phyloP scores from a whole-genome alignment of 305 asterid species.

The Solanum aculeatissimum region DNA sequence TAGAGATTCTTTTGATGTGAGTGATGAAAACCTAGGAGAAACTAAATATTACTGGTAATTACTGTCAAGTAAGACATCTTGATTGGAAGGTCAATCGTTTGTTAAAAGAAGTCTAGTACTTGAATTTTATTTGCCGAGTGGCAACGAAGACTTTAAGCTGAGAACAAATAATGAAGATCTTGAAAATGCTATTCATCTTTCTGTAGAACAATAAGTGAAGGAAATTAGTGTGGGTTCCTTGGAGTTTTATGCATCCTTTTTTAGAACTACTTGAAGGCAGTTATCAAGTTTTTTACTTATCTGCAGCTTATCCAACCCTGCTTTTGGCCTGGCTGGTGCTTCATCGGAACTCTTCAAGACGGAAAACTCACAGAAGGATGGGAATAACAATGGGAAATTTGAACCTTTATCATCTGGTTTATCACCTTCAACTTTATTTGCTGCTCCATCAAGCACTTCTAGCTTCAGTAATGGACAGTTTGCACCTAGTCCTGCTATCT shows the following conservation, averaged over 20 bases:
- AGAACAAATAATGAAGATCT: conserved; percentile 5
- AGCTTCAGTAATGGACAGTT: conserved; percentile 3
- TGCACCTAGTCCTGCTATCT: conserved; percentile 3
- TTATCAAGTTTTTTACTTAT: background rate
- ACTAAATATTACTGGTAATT: background rate
- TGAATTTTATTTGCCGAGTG: background rate
- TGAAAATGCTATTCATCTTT: conserved; percentile 31
- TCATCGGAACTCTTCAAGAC: background rate
- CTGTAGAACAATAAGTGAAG: background rate
- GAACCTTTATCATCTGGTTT: conserved; percentile 1
- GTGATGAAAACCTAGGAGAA: background rate
- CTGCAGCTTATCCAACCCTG: conserved; percentile 2
- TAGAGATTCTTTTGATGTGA: background rate
- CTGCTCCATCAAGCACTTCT: background rate
- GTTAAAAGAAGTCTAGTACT: background rate
- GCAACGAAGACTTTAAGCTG: conserved; percentile 2
- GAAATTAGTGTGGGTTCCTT: background rate
- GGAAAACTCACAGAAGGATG: background rate
- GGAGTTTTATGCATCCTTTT: background rate
- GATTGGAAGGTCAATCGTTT: background rate
- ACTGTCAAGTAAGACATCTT: background rate
- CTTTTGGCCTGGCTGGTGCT: background rate
- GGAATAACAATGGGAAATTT: background rate
- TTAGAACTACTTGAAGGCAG: background rate
- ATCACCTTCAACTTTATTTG: background rate